Evolutionary conservation across 1,284 basidiomycete genomes (phyloP), one percentile per base, ranked within the genome.

Genomic region (Puccinia brachypodii): DNA sequence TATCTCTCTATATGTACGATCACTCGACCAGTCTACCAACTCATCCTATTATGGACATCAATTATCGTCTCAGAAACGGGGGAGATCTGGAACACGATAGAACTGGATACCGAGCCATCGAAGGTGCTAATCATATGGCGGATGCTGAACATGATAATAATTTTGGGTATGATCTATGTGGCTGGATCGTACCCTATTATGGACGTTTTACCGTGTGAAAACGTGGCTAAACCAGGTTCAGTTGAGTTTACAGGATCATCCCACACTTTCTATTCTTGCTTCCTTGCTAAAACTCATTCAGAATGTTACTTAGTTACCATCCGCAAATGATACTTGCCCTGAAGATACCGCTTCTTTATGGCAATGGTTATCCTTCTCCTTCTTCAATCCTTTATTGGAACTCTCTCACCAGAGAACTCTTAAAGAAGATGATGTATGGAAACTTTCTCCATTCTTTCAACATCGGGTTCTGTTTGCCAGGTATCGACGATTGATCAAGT

Each of bases 311-410:
- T 64, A 81, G 78, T 16, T n/a, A 28, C 78, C 69, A 14, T 40
- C 80, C 22, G 22, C 58, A 76, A 83, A 85, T 13, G 85, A 89
- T 40, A 89, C 90, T 2, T 81, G 80, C 38, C 80, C 80, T 22
- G 79, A 81, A 64, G 80, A 81, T 36, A 44, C 42, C 4, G 60
- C 47, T 9, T 75, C 71, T 11, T 68, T 81, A 13, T 81, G 80
- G 80, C 69, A 73, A 40, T 81, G 80, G 80, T 44, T 81, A 13
- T 74, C 80, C 8, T 81, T 76, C 53, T 64, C 69, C 3, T 81
- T 81, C 47, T 22, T 81, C 36, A 44, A 68, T 62, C 80, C 80
- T 3, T 60, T 81, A 14, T 38, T 81, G 22, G 84, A 87, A 74
- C 85, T 91, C n/a, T 90, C 83, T 58, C 62, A 82, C 62, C 73